phyloP scores from a whole-genome alignment of 257 asterid species.

The Ajuga chamaepitys region DNA sequence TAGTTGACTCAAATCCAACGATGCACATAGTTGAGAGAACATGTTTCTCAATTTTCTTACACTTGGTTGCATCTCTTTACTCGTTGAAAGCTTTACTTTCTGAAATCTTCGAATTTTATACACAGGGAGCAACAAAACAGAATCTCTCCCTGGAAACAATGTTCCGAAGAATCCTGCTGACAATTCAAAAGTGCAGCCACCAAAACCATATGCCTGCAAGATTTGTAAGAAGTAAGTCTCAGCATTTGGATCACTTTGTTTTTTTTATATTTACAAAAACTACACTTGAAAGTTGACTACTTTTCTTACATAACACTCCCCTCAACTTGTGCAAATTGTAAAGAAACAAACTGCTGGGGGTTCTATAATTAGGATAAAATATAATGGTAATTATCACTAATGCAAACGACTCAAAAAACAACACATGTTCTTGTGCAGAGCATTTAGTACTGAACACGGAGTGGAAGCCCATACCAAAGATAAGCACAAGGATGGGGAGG shows the following conservation, averaged over 20 bases:
- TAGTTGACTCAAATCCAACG: neutral
- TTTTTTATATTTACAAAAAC: neutral
- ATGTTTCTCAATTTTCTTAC: neutral
- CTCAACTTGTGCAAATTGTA: too few relatives aligned
- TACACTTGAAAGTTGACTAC: too few relatives aligned
- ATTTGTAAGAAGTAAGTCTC: conserved; percentile 41
- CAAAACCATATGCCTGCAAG: conserved; percentile 49
- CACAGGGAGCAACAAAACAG: conserved; percentile 51
- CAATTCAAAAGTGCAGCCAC: conserved; percentile 45
- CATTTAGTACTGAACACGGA: conserved; percentile 43
- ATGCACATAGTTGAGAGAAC: neutral
- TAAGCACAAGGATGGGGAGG: conserved; percentile 55
- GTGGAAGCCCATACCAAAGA: conserved; percentile 63
- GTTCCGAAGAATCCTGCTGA: conserved; percentile 46
- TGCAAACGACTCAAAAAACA: too few relatives aligned
- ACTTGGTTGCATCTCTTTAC: neutral
- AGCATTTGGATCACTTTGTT: neutral
- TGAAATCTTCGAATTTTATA: neutral
- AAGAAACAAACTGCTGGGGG: neutral
- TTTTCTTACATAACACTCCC: too few relatives aligned
- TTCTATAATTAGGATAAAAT: too few relatives aligned
- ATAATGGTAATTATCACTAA: too few relatives aligned
- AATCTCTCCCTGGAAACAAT: conserved; percentile 63
- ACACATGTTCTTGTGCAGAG: conserved; percentile 38
- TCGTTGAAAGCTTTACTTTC: neutral